A percentile compares a stretch with the other conserved stretches of the same genome.
Evolutionary conservation across 73 alveolate genomes (phyloP).

Genomic region (Paramecium tetraurelia): DNA sequence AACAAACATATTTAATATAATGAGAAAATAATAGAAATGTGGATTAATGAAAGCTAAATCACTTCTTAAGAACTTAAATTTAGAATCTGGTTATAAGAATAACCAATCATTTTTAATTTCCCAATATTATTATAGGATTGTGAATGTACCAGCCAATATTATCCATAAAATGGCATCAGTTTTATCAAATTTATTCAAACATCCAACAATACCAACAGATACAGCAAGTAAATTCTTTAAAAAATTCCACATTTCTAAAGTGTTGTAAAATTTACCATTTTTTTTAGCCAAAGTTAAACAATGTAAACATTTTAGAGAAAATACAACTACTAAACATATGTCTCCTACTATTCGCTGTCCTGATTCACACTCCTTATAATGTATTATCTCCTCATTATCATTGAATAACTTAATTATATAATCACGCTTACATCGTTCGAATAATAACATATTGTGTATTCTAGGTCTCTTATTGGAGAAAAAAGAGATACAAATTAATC

Average conservation of each 20-base stretch:
- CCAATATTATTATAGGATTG: neutral
- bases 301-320: neutral
- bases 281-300: neutral
- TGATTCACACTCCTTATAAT: neutral
- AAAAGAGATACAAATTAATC: neutral
- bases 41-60: neutral
- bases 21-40: neutral
- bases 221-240: conserved; percentile 4
- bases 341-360: neutral
- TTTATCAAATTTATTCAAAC: neutral
- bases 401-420: neutral
- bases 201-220: neutral
- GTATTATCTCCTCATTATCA: neutral
- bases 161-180: neutral
- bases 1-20: neutral
- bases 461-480: neutral
- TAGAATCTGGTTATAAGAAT: neutral
- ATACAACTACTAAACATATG: neutral
- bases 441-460: conserved; percentile 12
- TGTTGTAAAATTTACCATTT: neutral
- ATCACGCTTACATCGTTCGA: neutral
- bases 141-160: neutral
- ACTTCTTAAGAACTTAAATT: neutral
- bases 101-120: conserved; percentile 5
- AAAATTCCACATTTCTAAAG: conserved; percentile 28